Percentiles rank a stretch among this genome's conserved stretches.
Evolutionary conservation across 208 protist species (phyloP).

Genomic region (Crithidia mellificae): DNA sequence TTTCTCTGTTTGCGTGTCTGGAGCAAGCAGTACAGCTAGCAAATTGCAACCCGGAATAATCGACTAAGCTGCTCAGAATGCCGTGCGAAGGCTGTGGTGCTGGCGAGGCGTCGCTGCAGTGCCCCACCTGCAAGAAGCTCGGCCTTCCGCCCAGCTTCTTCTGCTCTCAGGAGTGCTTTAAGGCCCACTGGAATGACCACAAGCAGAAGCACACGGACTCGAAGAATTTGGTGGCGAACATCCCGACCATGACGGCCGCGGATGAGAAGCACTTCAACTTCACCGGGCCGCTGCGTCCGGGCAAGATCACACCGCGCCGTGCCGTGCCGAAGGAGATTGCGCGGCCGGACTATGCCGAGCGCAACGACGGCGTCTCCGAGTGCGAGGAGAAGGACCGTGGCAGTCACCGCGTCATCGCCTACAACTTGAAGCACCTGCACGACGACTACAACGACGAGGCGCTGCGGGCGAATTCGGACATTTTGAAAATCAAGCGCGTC

Average conservation of each 20-base stretch:
- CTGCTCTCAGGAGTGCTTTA: constrained; percentile 89
- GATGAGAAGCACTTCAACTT: constrained; percentile 82
- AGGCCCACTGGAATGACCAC: constrained; percentile 83
- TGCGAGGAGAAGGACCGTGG: constrained; percentile 79
- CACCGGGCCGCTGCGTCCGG: constrained; percentile 77
- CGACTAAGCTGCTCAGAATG: constrained; percentile 21
- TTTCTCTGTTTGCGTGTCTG: no score
- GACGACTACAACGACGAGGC: constrained; percentile 72
- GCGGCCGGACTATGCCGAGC: constrained; percentile 86
- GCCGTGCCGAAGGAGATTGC: constrained; percentile 73
- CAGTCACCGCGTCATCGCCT: constrained; percentile 61
- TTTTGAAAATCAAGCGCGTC: constrained; percentile 90
- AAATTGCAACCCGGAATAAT: no score
- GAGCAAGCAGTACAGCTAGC: no score
- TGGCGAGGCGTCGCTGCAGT: constrained; percentile 77
- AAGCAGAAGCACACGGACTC: constrained; percentile 84
- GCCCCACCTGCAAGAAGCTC: constrained; percentile 91
- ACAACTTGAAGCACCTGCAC: constrained; percentile 79
- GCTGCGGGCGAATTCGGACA: constrained; percentile 73
- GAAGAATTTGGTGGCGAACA: constrained; percentile 57
- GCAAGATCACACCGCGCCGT: constrained; percentile 82
- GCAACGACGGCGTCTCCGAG: constrained; percentile 74
- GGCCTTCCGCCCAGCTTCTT: constrained; percentile 89
- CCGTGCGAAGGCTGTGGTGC: constrained; percentile 87
- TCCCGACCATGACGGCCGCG: constrained; percentile 85